phyloP scores from a whole-genome alignment of 371 early-diverging fungal genomes.

The Mucor saturninus region DNA sequence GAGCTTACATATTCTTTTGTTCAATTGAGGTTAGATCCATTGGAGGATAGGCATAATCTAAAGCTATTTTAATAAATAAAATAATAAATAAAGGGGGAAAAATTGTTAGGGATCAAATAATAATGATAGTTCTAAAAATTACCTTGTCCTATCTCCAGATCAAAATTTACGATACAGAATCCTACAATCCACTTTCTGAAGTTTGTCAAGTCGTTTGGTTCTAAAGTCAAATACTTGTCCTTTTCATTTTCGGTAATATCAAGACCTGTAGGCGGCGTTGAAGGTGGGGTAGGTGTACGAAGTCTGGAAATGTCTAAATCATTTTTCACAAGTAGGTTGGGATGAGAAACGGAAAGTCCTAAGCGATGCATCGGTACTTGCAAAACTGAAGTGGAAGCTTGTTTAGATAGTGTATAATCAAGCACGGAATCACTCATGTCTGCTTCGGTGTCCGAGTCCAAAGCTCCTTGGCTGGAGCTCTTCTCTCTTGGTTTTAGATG shows the following conservation, averaged over 20 bases:
- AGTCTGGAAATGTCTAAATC: conserved; percentile 1
- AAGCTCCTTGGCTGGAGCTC: conserved; percentile 5
- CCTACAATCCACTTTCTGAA: conserved; percentile 87
- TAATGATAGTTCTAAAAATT: conserved; percentile 11
- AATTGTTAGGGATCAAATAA: not conserved
- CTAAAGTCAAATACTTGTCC: conserved; percentile 31
- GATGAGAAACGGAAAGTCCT: conserved; percentile 36
- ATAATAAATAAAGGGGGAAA: not conserved
- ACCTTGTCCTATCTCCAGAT: conserved; percentile 92
- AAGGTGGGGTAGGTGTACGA: conserved; percentile 17
- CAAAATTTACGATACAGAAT: conserved; percentile 93
- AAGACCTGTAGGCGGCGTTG: conserved; percentile 19
- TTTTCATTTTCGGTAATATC: conserved; percentile 47
- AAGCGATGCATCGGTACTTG: conserved; percentile 9
- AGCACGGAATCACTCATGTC: conserved; percentile 47
- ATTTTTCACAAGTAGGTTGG: conserved; percentile 28
- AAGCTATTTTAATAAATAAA: conserved; percentile 48
- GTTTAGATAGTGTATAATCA: conserved; percentile 33
- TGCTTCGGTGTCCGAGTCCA: conserved; percentile 26
- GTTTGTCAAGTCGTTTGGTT: conserved; percentile 49
- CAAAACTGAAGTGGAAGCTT: conserved; percentile 31
- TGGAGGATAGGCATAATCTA: conserved; percentile 87
- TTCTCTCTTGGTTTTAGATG: not conserved
- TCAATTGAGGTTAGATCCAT: conserved; percentile 75
- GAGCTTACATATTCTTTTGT: conserved; percentile 78